Base-by-base conservation (phyloP, 1,284 basidiomycete genomes). In the Puccinia polysora region DNA sequence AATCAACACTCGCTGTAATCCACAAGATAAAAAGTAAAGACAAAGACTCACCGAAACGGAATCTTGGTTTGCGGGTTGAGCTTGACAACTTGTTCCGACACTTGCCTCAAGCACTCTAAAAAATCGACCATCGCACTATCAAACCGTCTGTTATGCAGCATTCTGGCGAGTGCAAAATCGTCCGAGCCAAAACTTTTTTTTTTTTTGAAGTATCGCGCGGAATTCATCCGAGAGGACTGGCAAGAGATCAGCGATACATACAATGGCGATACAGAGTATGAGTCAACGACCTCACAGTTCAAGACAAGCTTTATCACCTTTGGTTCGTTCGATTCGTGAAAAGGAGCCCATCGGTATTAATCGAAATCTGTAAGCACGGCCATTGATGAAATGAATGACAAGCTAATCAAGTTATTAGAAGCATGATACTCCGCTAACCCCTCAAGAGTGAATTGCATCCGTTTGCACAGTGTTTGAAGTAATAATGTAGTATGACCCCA, bases 61-160 rank as follows among this genome's bases (percentile, higher is more conserved):
- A 93, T 86, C 73, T 92, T 89, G 53, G 94, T 82, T 64, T 82
- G 81, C 25, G 84, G 75, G 76, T 94, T 90, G 76, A 88, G 86
- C 14, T 84, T 83, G 77, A 86, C 86, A 43, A 91, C 89, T 77
- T 87, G 86, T 67, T 95, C 92, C 79, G 90, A 87, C 45, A 97
- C 82, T 78, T 97, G 92, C 75, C 91, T 87, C 50, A 98, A 82
- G 78, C 94, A 97, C 75, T 97, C 93, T 53, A 99, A 84, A 76
- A 98, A 91, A 2, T 91, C 91, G 4, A 95, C 90, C 88, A 98
- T 95, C 1, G 89, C 96, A 75, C 89, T 86, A 80, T 97, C 95
- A 81, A 98, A 99, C 18, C 95, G 85, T 30, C 95, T 85, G 77
- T 96, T 96, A 79, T 97, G 94, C 50, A 97, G 82, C 18, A 98